Evolutionary conservation across 768 basidiomycete species (phyloP), one percentile per base, ranked within the genome.

Genomic region (Phaeotremella fagi): DNA sequence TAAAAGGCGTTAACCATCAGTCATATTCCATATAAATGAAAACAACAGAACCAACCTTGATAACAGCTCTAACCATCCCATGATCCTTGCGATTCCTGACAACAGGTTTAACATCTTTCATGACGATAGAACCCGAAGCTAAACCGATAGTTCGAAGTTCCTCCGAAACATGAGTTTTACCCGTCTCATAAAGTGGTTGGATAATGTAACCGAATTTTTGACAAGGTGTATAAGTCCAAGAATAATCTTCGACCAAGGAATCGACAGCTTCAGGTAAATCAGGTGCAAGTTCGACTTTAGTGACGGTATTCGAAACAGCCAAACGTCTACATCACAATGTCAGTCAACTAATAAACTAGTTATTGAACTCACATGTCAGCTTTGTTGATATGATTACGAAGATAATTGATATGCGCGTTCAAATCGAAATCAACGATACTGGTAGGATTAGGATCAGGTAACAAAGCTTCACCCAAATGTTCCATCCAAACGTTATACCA

Each of bases 381-480:
- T 75, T 95, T 95, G 69, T 92, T 88, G 26, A 95, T 78, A 63
- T 88, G 81, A 9, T 79, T 79, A 36, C 92, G 81, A 48, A 97
- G 78, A 65, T 90, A 90, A 58, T 84, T 81, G 26, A 95, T 70
- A 64, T 92, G 90, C n/a, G 79, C 79, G 25, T 83, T 76, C n/a
- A 95, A 74, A 68, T 89, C 82, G 64, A 95, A 94, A 42, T 88
- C 81, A 4, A 80, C 81, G 18, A 83, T 76, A 71, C 84, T 86
- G 33, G 76, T 67, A 3, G 81, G 83, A 60, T 89, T 79, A 4
- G 82, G 80, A 66, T 95, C 91, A 0, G 82, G 84, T 22, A 95
- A 79, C 36, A 78, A 77, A 3, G 77, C 72, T 0, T 84, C 83
- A 3, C 86, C 87, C 51, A 84, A 79, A 67, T 88, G 78, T 60